Evolutionary conservation across 192 early-diverging fungal genomes (phyloP), one percentile per base, ranked within the genome.

Genomic region (Lobulomyces angularis): DNA sequence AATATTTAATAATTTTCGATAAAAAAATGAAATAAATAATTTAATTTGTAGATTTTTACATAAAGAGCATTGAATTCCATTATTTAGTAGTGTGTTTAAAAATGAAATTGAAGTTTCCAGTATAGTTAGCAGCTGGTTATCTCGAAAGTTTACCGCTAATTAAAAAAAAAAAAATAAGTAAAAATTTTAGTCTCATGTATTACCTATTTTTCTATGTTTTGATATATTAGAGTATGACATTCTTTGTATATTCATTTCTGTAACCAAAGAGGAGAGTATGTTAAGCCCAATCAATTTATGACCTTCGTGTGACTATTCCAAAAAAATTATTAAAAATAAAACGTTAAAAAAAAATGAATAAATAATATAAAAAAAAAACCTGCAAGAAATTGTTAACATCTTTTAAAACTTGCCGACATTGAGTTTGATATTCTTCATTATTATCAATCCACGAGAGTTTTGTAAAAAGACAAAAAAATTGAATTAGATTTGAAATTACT

Each of bases 381-480:
- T 60, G 41, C 2, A 58, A 32, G 27, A 62, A 51, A 23, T 35
- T 41, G 17, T 32, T 31, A 14, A 47, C 35, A 26, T 63, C 61
- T 2, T 8, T 35, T 17, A 62, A 8, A 27, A 56, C 35, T 37
- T 65, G 73, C 74, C 54, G 71, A 62, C 16, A 78, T 59, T 33
- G 75, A 79, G 24, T 73, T 63, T 23, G 64, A 42, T 83, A 86
- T 45, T 76, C 69, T 17, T 80, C 77, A 20, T 64, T n/a, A n/a
- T n/a, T 46, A 38, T 86, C 83, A 25, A 79, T 65, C 82, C 83
- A 86, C 20, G 79, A 80, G 8, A 82, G 33, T 40, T 76, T 79
- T 12, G 78, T 76, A 26, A 85, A 59, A 12, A 72, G 32, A 2
- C 77, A 61, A 49, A 82, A 72, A 5, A 85, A 57, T 45, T 72